Percentiles rank a stretch among this genome's conserved stretches.
These are phyloP conservation scores for Filobasidium uniguttulatum DNA, from an alignment of 1,284 basidiomycete genomes.

Conservation along the genomic window DNA sequence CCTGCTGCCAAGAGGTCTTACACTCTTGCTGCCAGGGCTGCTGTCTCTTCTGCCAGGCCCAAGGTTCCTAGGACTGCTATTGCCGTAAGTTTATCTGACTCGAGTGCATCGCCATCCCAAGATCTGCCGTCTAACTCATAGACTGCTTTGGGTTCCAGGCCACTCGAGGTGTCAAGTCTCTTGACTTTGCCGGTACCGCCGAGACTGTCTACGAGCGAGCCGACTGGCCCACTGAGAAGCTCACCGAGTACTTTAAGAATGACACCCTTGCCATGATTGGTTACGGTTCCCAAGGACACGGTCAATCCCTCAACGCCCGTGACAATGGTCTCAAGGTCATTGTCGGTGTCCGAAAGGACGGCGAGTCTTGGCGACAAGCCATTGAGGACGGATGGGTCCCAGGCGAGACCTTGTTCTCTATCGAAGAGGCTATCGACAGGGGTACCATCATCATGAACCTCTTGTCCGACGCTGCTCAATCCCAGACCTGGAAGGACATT, in stretches of 20 bases:
- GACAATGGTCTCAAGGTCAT: constrained; percentile 99
- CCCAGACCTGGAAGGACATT: constrained; percentile 78
- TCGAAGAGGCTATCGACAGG: constrained; percentile 89
- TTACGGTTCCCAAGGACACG: constrained; percentile 95
- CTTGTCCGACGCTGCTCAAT: constrained; percentile 95
- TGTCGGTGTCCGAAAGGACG: constrained; percentile 93
- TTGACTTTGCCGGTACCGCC: constrained; percentile 92
- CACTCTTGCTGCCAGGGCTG: constrained; percentile 51
- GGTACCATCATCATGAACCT: constrained; percentile 99
- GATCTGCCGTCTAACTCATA: not conserved
- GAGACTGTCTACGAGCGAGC: constrained; percentile 94
- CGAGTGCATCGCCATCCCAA: not conserved
- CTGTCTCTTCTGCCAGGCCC: constrained; percentile 20
- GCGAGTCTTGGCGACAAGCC: constrained; percentile 88
- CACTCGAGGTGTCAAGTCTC: constrained; percentile 79
- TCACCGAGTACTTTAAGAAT: constrained; percentile 99
- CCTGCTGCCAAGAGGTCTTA: constrained; percentile 46
- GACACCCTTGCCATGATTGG: constrained; percentile 98
- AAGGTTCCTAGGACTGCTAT: constrained; percentile 31
- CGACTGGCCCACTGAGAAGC: constrained; percentile 95
- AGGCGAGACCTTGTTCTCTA: constrained; percentile 94
- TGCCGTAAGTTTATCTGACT: constrained; percentile 24
- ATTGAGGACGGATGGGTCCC: constrained; percentile 97
- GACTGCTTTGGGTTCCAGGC: constrained; percentile 18
- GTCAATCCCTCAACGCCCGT: constrained; percentile 95